phyloP scores from a whole-genome alignment of 495 filamentous ascomycete genomes.

The Penicillium salamii region DNA sequence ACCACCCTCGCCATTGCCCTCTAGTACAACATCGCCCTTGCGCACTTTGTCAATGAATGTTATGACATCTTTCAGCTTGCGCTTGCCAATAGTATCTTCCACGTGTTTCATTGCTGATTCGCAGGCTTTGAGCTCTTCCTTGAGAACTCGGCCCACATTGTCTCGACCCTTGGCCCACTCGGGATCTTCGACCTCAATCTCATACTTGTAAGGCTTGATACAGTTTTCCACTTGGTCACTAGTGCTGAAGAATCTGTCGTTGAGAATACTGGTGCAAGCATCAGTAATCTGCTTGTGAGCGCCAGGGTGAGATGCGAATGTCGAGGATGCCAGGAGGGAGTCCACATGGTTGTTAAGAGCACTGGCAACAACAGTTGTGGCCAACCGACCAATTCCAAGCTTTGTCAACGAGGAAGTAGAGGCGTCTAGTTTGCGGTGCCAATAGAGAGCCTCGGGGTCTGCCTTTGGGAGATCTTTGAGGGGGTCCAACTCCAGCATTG shows the following conservation, averaged over 20 bases:
- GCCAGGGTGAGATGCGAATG: constrained; percentile 86
- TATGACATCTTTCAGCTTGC: constrained; percentile 87
- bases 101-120: constrained; percentile 73
- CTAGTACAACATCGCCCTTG: constrained; percentile 77
- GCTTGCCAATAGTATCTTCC: constrained; percentile 69
- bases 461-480: constrained; percentile 77
- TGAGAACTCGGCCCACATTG: constrained; percentile 71
- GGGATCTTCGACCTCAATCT: constrained; percentile 86
- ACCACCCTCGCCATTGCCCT: constrained; percentile 76
- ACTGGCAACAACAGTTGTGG: constrained; percentile 83
- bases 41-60: constrained; percentile 84
- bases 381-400: constrained; percentile 86
- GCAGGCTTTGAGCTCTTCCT: constrained; percentile 78
- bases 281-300: constrained; percentile 88
- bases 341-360: constrained; percentile 86
- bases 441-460: constrained; percentile 78
- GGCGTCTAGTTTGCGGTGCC: constrained; percentile 92
- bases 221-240: constrained; percentile 99
- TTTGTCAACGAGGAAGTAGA: constrained; percentile 88
- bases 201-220: constrained; percentile 97
- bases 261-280: constrained; percentile 81
- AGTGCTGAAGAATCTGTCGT: constrained; percentile 93
- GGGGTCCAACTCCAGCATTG: constrained; percentile 65
- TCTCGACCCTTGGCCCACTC: constrained; percentile 86
- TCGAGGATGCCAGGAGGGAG: constrained; percentile 68